Percentiles rank a stretch among this genome's conserved stretches.
phyloP scores from a whole-genome alignment of 176 grass and related monocot genomes.

The Triticum dicoccoides region DNA sequence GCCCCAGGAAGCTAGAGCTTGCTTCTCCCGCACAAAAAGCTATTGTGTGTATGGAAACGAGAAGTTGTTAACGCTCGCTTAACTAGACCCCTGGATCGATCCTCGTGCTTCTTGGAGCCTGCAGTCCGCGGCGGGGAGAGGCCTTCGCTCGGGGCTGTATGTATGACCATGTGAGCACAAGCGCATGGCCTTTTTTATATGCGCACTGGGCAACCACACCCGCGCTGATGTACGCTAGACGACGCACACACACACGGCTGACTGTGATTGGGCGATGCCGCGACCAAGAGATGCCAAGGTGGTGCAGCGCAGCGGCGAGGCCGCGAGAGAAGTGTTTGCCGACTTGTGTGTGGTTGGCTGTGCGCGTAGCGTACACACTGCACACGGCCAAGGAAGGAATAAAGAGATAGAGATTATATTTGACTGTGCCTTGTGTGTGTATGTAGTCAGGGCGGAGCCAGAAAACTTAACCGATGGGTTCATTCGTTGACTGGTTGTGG shows the following conservation, averaged over 20 bases:
- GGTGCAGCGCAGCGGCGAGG: not conserved
- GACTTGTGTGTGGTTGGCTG: not conserved
- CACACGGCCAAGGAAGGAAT: not conserved
- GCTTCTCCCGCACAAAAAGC: slow-evolving; percentile 16
- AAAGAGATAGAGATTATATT: not conserved
- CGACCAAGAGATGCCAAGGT: not conserved
- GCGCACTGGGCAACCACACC: not conserved
- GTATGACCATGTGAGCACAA: not conserved
- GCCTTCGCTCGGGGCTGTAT: not conserved
- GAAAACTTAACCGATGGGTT: too few relatives aligned
- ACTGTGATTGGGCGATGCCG: not conserved
- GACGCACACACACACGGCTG: not conserved
- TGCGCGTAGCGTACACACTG: too few relatives aligned
- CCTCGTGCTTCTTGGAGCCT: not conserved
- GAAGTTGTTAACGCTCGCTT: too few relatives aligned
- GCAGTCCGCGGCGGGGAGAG: not conserved
- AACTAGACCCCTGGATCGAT: not conserved
- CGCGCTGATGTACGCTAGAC: not conserved
- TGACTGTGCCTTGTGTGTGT: not conserved
- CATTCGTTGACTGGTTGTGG: too few relatives aligned
- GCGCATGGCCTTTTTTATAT: slow-evolving; percentile 1
- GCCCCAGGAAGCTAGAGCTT: not conserved
- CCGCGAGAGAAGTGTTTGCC: not conserved
- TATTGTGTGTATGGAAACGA: not conserved
- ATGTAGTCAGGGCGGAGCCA: too few relatives aligned